Base-by-base conservation (phyloP, 2,329 filamentous ascomycete genomes). In the Bimuria novae-zelandiae region DNA sequence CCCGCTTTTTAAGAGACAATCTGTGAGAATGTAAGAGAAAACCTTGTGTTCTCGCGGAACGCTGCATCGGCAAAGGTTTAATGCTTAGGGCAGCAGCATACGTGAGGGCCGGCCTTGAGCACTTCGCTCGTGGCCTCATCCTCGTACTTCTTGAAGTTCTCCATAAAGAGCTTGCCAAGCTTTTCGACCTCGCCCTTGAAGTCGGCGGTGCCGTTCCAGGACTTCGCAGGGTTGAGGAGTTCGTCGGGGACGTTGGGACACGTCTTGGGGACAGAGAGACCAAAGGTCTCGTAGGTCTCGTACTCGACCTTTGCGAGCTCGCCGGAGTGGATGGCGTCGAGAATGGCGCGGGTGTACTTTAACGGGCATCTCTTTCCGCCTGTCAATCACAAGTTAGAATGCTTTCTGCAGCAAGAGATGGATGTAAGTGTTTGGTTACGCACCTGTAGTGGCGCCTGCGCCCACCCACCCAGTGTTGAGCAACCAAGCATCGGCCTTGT, bases 381-480 rank as follows among this genome's bases (percentile, higher is more conserved):
- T 8, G n/a, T n/a, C n/a, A n/a, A n/a, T n/a, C n/a, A n/a, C n/a
- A n/a, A n/a, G n/a, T n/a, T n/a, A n/a, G n/a, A n/a, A n/a, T n/a
- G n/a, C n/a, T n/a, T n/a, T n/a, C n/a, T n/a, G n/a, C n/a, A 39
- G 19, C 10, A 4, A n/a, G 11, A 23, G 19, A n/a, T n/a, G n/a
- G n/a, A n/a, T n/a, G n/a, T n/a, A n/a, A n/a, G n/a, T n/a, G n/a
- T n/a, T n/a, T n/a, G n/a, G n/a, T n/a, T n/a, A n/a, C n/a, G n/a
- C n/a, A n/a, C n/a, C n/a, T n/a, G 92, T 94, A 69, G 88, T 86
- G 71, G 89, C 90, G 72, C 91, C 90, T 69, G 92, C 92, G 73
- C 92, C 92, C 73, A 95, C 92, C 92, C 92, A 97, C 67, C 92
- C 92, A 69, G 92, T 97, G 88, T 97, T 97, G 77, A 99, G 88